phyloP scores from a whole-genome alignment of 768 basidiomycete species.

The Lyophyllum atratum region DNA sequence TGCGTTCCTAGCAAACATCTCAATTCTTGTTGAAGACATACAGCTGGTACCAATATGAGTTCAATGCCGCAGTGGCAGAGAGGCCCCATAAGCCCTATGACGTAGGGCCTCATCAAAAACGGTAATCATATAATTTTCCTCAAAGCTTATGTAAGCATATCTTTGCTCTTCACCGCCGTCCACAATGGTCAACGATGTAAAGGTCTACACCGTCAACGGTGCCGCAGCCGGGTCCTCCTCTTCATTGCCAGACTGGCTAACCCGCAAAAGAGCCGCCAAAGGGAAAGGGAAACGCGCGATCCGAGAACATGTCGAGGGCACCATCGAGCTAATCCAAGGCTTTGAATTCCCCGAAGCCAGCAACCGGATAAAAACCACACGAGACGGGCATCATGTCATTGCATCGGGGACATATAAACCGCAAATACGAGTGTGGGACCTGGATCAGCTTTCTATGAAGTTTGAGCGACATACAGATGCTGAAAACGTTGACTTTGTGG shows the following conservation, averaged over 20 bases:
- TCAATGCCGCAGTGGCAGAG: too few species aligned
- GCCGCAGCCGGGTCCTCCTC: conserved; percentile 85
- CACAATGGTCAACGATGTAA: conserved; percentile 43
- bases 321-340: conserved; percentile 90
- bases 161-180: neutral
- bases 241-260: conserved; percentile 94
- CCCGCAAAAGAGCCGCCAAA: conserved; percentile 62
- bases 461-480: conserved; percentile 95
- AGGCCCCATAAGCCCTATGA: too few species aligned
- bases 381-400: conserved; percentile 89
- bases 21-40: too few species aligned
- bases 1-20: too few species aligned
- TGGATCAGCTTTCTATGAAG: conserved; percentile 89
- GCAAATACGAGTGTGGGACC: conserved; percentile 93
- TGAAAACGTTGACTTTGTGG: conserved; percentile 97
- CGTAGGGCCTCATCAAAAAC: neutral
- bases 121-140: conserved; percentile 1
- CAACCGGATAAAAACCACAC: conserved; percentile 86
- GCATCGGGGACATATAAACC: conserved; percentile 99
- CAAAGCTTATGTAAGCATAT: conserved; percentile 9
- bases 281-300: conserved; percentile 67
- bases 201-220: conserved; percentile 96
- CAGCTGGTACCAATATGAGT: too few species aligned
- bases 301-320: conserved; percentile 78
- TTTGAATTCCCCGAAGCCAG: conserved; percentile 98